A percentile compares a stretch with the other conserved stretches of the same genome.
These are phyloP conservation scores for Geotrichum reessii DNA, from an alignment of 1,139 yeast genomes.

Conservation along the genomic window DNA sequence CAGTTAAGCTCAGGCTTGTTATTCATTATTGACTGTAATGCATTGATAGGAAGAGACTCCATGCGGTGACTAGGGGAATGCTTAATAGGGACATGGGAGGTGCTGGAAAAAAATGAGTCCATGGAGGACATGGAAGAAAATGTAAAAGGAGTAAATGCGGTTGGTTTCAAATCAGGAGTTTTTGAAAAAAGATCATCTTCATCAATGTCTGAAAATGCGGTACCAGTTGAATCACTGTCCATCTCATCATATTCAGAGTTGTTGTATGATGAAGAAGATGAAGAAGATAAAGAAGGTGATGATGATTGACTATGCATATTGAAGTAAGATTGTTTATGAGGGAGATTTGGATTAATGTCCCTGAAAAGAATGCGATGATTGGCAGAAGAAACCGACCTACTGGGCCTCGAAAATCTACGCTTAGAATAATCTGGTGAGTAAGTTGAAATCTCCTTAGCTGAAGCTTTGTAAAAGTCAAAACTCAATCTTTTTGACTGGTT, in stretches of 20 bases:
- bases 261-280: background rate
- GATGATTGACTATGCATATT: background rate
- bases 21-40: background rate
- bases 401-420: background rate
- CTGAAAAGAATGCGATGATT: background rate
- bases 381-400: background rate
- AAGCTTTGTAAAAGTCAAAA: background rate
- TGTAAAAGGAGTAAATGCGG: constrained; percentile 5
- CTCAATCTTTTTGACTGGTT: background rate
- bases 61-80: background rate
- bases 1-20: constrained; percentile 14
- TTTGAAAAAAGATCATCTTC: constrained; percentile 2
- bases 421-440: background rate
- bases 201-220: constrained; percentile 8
- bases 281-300: background rate
- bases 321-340: constrained; percentile 1
- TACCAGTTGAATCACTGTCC: constrained; percentile 13
- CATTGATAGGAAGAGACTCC: constrained; percentile 9
- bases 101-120: constrained; percentile 10
- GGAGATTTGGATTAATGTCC: background rate
- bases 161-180: constrained; percentile 3
- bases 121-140: constrained; percentile 6
- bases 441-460: background rate
- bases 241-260: background rate
- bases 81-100: constrained; percentile 7